Evolutionary conservation across 179 eudicot species (phyloP).

Genomic region (Sideroxylon spinosum): DNA sequence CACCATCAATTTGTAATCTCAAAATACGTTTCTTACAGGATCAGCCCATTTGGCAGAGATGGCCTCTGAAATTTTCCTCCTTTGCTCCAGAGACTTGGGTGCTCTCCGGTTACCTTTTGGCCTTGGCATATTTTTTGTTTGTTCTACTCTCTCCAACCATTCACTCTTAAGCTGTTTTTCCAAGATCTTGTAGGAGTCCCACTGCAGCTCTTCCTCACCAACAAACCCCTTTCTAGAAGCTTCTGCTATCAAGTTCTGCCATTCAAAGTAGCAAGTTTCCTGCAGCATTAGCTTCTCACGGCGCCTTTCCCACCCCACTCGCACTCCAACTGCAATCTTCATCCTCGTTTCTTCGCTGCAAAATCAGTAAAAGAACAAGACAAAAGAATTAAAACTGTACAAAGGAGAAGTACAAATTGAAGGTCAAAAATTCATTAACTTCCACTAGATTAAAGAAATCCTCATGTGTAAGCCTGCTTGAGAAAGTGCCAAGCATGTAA

Average conservation of each 20-base stretch:
- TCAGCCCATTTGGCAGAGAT: conserved; percentile 94
- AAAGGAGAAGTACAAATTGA: background rate
- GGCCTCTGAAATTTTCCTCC: conserved; percentile 74
- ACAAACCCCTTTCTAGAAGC: conserved; percentile 59
- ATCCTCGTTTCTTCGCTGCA: conserved; percentile 69
- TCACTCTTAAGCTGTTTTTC: conserved; percentile 52
- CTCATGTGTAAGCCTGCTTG: background rate
- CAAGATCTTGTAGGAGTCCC: conserved; percentile 76
- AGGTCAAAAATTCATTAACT: background rate
- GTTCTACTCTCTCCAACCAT: conserved; percentile 63
- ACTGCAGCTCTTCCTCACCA: conserved; percentile 69
- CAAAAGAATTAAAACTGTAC: background rate
- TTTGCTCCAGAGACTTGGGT: conserved; percentile 77
- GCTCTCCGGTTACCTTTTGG: conserved; percentile 61
- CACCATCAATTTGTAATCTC: too few relatives aligned
- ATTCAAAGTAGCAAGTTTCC: conserved; percentile 65
- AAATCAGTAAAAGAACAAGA: too few relatives aligned
- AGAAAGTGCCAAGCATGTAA: background rate
- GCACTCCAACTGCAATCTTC: conserved; percentile 69
- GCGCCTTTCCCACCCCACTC: conserved; percentile 74
- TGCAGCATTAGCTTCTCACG: conserved; percentile 56
- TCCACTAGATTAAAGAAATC: background rate
- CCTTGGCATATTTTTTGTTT: conserved; percentile 40
- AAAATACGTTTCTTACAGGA: conserved; percentile 48
- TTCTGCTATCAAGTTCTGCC: conserved; percentile 79